Evolutionary conservation across 441 rosid genomes (phyloP).

Genomic region (Eutrema salsugineum): DNA sequence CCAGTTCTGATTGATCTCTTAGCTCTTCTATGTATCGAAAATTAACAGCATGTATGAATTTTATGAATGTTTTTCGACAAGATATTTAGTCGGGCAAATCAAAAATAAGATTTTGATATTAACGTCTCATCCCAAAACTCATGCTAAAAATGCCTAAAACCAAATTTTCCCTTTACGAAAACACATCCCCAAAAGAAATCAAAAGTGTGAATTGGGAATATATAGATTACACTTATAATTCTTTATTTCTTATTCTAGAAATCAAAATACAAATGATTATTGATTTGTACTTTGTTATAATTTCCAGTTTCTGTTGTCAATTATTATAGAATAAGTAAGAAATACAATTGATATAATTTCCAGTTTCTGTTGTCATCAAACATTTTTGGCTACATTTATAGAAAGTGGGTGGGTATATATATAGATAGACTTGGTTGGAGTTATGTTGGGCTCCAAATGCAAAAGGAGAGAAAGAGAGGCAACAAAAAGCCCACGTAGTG

Average conservation of each 20-base stretch:
- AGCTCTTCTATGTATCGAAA: not conserved
- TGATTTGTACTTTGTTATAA: too few species aligned
- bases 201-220: not conserved
- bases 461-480: not conserved
- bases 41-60: not conserved
- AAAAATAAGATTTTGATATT: not conserved
- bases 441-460: slow-evolving; percentile 10
- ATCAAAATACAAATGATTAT: not conserved
- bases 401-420: not conserved
- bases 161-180: slow-evolving; percentile 3
- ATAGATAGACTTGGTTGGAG: not conserved
- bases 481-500: slow-evolving; percentile 19
- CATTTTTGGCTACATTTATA: not conserved
- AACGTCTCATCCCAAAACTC: slow-evolving; percentile 14
- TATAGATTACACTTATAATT: not conserved
- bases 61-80: not conserved
- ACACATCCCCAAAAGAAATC: slow-evolving; percentile 17
- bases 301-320: not conserved
- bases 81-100: not conserved
- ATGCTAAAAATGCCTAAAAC: slow-evolving; percentile 10
- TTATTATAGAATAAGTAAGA: not conserved
- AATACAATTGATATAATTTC: not conserved
- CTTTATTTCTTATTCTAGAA: not conserved
- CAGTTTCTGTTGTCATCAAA: not conserved
- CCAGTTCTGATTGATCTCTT: not conserved